These are phyloP conservation scores for Colletotrichum paranaense DNA, from an alignment of 2,329 filamentous ascomycete species.

Conservation along the genomic window DNA sequence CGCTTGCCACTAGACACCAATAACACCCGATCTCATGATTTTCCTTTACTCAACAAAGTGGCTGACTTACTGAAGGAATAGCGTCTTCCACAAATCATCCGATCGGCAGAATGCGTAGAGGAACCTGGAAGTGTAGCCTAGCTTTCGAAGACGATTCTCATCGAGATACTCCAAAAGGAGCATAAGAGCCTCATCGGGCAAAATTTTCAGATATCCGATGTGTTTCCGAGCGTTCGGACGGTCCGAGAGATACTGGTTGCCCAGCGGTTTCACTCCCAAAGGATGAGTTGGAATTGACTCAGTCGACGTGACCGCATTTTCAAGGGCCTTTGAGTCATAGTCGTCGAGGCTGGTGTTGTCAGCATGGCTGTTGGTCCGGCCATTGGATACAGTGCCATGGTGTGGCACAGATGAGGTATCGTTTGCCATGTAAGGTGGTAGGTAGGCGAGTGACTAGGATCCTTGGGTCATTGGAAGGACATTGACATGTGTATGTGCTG, in stretches of 20 bases:
- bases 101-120: constrained; percentile 85
- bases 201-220: constrained; percentile 72
- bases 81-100: constrained; percentile 89
- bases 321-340: constrained; percentile 31
- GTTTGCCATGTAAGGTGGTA: constrained; percentile 20
- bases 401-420: constrained; percentile 5
- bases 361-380: constrained; percentile 8
- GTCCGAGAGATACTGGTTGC: constrained; percentile 80
- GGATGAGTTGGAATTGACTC: constrained; percentile 80
- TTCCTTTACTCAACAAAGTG: background rate
- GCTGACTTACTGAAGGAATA: constrained; percentile 85
- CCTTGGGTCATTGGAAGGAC: background rate
- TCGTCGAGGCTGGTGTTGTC: constrained; percentile 14
- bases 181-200: constrained; percentile 86
- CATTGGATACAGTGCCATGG: constrained; percentile 18
- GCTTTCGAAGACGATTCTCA: constrained; percentile 65
- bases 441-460: background rate
- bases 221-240: constrained; percentile 73
- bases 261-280: constrained; percentile 85
- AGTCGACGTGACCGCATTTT: constrained; percentile 24
- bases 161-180: constrained; percentile 82
- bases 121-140: constrained; percentile 86
- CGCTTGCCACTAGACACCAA: background rate
- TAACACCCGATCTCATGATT: background rate
- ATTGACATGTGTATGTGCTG: constrained; percentile 26